Conservation (phyloP, 2,329 filamentous ascomycete genomes). For the Calonectria pseudoreteaudii region DNA sequence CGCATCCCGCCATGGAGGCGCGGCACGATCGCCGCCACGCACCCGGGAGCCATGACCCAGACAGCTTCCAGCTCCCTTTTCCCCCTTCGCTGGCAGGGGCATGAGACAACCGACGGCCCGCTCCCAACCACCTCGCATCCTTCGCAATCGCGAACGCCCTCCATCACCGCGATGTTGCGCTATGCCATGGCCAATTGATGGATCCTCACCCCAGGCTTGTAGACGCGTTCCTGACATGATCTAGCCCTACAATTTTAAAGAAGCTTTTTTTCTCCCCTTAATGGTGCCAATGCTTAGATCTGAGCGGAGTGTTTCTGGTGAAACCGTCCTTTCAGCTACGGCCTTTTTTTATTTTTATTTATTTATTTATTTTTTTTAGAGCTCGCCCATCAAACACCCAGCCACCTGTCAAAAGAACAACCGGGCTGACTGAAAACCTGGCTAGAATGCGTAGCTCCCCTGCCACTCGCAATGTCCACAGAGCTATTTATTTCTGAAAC, state of each 20-base stretch:
- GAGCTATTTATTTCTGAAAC: not conserved
- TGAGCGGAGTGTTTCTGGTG: not conserved
- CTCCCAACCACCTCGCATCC: conserved; percentile 6
- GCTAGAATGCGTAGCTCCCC: not conserved
- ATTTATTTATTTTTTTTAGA: not conserved
- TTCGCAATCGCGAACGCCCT: not conserved
- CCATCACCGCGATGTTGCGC: not conserved
- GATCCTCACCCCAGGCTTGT: not conserved
- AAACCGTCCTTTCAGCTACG: not conserved
- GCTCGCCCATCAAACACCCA: not conserved
- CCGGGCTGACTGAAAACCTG: not conserved
- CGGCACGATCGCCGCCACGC: not conserved
- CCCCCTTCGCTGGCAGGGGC: not conserved
- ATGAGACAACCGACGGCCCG: not conserved
- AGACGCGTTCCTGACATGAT: conserved; percentile 11
- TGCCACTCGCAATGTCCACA: not conserved
- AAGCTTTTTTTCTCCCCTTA: not conserved
- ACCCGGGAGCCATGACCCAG: not conserved
- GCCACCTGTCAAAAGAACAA: not conserved
- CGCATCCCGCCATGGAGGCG: not conserved
- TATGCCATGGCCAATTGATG: not conserved
- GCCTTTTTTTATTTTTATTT: too few species aligned
- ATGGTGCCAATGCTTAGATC: not conserved
- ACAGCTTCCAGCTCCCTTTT: not conserved
- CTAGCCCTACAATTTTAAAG: not conserved